Conservation (phyloP, 2,329 filamentous ascomycete genomes). For the Cladobotryum mycophilum region DNA sequence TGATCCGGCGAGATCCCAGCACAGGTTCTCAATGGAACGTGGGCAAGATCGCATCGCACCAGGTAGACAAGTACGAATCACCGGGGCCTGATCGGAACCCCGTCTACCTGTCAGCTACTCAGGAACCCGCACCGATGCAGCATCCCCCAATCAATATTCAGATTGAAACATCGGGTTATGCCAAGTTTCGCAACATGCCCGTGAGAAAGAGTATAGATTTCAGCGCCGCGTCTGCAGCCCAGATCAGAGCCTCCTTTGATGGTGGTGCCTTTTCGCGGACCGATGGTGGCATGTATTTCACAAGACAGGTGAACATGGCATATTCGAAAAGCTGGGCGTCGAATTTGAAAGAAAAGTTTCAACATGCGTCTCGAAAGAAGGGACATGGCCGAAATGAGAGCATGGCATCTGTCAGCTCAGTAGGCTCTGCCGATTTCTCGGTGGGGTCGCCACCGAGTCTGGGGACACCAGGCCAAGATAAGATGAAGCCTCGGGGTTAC, state of each 20-base stretch:
- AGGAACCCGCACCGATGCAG: neutral
- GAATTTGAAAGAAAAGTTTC: constrained; percentile 41
- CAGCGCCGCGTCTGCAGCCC: constrained; percentile 13
- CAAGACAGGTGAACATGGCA: constrained; percentile 48
- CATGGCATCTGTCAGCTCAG: constrained; percentile 25
- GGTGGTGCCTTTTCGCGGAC: constrained; percentile 1
- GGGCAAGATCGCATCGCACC: constrained; percentile 54
- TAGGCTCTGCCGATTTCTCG: constrained; percentile 25
- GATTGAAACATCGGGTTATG: constrained; percentile 50
- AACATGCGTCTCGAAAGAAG: constrained; percentile 21
- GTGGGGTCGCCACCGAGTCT: constrained; percentile 5
- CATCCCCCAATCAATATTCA: constrained; percentile 44
- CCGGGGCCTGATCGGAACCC: constrained; percentile 17
- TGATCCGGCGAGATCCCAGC: constrained; percentile 68
- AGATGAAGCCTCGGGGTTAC: constrained; percentile 57
- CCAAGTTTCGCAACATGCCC: constrained; percentile 49
- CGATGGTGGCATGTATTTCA: constrained; percentile 8
- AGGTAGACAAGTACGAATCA: constrained; percentile 32
- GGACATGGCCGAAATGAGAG: constrained; percentile 25
- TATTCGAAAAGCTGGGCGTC: constrained; percentile 46
- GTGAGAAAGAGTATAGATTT: constrained; percentile 30
- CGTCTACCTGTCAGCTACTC: constrained; percentile 17
- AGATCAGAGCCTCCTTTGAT: constrained; percentile 7
- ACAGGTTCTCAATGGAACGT: constrained; percentile 71
- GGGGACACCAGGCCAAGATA: neutral